Evolutionary conservation across 208 protist species (phyloP).

Genomic region (Leishmania arabica): DNA sequence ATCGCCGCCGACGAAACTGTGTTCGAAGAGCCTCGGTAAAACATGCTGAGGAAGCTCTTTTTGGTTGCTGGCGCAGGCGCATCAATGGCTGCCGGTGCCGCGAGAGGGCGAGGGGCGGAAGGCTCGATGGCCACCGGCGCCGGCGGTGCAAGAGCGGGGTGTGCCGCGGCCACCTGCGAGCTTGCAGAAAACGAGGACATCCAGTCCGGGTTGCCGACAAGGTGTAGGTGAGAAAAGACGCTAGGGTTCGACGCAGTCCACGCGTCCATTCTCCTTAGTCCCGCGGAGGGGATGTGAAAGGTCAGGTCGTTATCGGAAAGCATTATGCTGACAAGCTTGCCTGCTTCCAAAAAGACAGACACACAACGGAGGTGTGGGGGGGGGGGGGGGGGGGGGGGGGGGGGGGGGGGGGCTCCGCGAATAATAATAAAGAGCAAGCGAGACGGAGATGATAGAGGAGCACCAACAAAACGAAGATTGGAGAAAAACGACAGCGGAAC

Average conservation of each 20-base stretch:
- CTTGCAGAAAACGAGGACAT: slow-evolving; percentile 44
- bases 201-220: slow-evolving; percentile 63
- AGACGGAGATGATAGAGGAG: neutral
- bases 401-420: too few relatives aligned
- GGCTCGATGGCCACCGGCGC: slow-evolving; percentile 16
- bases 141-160: slow-evolving; percentile 19
- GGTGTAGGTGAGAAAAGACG: slow-evolving; percentile 46
- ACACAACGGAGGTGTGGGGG: neutral
- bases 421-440: neutral
- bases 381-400: too few relatives aligned
- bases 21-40: slow-evolving; percentile 25
- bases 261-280: slow-evolving; percentile 2
- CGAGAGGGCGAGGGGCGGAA: slow-evolving; percentile 4
- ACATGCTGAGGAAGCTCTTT: slow-evolving; percentile 45
- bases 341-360: neutral
- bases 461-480: neutral
- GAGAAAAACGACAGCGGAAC: neutral
- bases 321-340: neutral
- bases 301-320: slow-evolving; percentile 13
- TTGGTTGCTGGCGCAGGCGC: slow-evolving; percentile 13
- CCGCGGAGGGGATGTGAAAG: slow-evolving; percentile 21
- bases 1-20: neutral
- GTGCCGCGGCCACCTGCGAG: slow-evolving; percentile 19
- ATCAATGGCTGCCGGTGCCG: slow-evolving; percentile 32
- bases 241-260: slow-evolving; percentile 9